These are phyloP conservation scores for Dactylonectria macrodidyma DNA, from an alignment of 2,329 filamentous ascomycete species.

Conservation along the genomic window DNA sequence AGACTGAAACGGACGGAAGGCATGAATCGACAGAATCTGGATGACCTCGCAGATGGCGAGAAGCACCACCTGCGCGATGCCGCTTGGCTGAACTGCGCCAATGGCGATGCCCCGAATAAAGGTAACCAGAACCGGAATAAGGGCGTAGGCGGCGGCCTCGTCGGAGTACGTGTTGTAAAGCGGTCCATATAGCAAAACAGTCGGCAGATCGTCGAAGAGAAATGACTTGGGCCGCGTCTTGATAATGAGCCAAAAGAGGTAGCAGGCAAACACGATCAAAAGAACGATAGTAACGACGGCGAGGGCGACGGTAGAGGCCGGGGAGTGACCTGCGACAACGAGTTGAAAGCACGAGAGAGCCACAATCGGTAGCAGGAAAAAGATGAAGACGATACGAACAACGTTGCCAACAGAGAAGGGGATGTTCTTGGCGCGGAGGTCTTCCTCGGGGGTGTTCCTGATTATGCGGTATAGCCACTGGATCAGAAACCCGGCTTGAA, in stretches of 20 bases:
- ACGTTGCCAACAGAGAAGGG: slow-evolving; percentile 87
- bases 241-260: slow-evolving; percentile 86
- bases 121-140: slow-evolving; percentile 88
- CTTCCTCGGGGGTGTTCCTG: slow-evolving; percentile 83
- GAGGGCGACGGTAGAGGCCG: slow-evolving; percentile 79
- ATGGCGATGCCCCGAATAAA: slow-evolving; percentile 91
- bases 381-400: slow-evolving; percentile 92
- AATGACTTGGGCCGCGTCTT: slow-evolving; percentile 86
- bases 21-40: slow-evolving; percentile 86
- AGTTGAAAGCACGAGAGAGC: slow-evolving; percentile 93
- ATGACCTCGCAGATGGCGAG: slow-evolving; percentile 96
- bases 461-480: slow-evolving; percentile 84
- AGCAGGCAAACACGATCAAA: slow-evolving; percentile 80
- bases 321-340: slow-evolving; percentile 79
- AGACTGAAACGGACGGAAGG: slow-evolving; percentile 90
- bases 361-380: slow-evolving; percentile 89
- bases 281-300: slow-evolving; percentile 82
- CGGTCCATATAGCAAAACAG: slow-evolving; percentile 90
- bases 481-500: slow-evolving; percentile 81
- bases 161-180: slow-evolving; percentile 99
- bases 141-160: slow-evolving; percentile 89
- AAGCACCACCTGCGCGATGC: slow-evolving; percentile 92
- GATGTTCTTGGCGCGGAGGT: slow-evolving; percentile 90
- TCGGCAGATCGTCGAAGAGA: slow-evolving; percentile 93
- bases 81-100: slow-evolving; percentile 92